These are phyloP conservation scores for Myriosclerotinia curreyana DNA, from an alignment of 2,329 filamentous ascomycete species.

Conservation along the genomic window DNA sequence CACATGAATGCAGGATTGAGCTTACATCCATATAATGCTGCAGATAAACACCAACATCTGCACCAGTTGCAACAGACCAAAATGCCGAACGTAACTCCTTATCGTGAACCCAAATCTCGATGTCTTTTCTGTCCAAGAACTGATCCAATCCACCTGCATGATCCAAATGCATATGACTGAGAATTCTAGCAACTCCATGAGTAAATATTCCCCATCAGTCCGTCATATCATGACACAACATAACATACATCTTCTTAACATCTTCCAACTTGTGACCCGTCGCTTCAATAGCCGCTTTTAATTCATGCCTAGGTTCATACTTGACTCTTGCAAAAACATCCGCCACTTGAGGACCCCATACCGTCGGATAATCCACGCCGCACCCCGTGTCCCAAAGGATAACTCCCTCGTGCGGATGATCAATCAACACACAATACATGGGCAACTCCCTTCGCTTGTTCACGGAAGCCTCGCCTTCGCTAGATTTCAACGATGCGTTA, in stretches of 20 bases:
- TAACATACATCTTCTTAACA: slow-evolving; percentile 43
- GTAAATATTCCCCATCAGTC: neutral
- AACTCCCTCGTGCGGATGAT: slow-evolving; percentile 33
- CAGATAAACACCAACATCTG: slow-evolving; percentile 44
- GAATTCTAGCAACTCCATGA: slow-evolving; percentile 34
- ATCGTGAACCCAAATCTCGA: slow-evolving; percentile 49
- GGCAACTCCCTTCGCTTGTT: slow-evolving; percentile 34
- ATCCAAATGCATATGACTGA: slow-evolving; percentile 49
- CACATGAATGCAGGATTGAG: too few relatives aligned
- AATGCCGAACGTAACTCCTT: slow-evolving; percentile 47
- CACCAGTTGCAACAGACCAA: slow-evolving; percentile 45
- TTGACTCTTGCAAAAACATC: slow-evolving; percentile 42
- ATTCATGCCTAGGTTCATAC: slow-evolving; percentile 34
- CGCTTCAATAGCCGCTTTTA: slow-evolving; percentile 38
- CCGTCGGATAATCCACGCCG: slow-evolving; percentile 31
- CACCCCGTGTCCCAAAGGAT: slow-evolving; percentile 36
- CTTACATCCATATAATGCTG: slow-evolving; percentile 37
- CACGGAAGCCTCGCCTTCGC: slow-evolving; percentile 27
- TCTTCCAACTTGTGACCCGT: slow-evolving; percentile 47
- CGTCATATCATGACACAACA: neutral
- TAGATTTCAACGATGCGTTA: slow-evolving; percentile 32
- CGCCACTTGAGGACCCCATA: slow-evolving; percentile 40
- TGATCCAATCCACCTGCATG: slow-evolving; percentile 49
- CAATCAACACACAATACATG: slow-evolving; percentile 34
- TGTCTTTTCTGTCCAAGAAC: slow-evolving; percentile 42